A percentile compares a stretch with the other conserved stretches of the same genome.
Conservation (phyloP, 1,284 basidiomycete species). For the Ceratobasidium papillatum region DNA sequence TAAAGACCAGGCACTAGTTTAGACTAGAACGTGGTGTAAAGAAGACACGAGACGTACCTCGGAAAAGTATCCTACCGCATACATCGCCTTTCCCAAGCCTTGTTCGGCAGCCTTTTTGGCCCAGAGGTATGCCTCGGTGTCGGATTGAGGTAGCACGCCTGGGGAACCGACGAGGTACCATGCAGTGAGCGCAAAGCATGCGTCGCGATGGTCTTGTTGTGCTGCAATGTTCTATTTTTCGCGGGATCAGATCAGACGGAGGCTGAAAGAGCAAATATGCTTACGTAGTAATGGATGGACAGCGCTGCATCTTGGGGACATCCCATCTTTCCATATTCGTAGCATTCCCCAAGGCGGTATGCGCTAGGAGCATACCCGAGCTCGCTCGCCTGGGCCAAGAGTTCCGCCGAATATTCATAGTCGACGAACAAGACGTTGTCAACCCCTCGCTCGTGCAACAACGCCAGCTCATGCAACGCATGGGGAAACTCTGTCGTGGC, state of each 20-base stretch:
- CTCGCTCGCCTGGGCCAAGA: slow-evolving; percentile 94
- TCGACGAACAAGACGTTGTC: slow-evolving; percentile 98
- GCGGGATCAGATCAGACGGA: slow-evolving; percentile 30
- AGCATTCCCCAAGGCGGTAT: slow-evolving; percentile 96
- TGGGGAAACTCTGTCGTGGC: slow-evolving; percentile 96
- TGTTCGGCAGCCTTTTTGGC: slow-evolving; percentile 88
- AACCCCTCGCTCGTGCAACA: slow-evolving; percentile 94
- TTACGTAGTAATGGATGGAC: slow-evolving; percentile 97
- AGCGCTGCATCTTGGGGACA: slow-evolving; percentile 98
- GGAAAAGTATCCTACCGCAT: slow-evolving; percentile 96
- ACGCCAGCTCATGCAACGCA: slow-evolving; percentile 92
- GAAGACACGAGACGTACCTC: slow-evolving; percentile 60
- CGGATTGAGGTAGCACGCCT: slow-evolving; percentile 95
- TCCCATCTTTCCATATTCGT: slow-evolving; percentile 99
- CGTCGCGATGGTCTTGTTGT: slow-evolving; percentile 95
- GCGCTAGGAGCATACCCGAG: slow-evolving; percentile 96
- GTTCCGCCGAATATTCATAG: slow-evolving; percentile 92
- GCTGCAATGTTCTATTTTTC: slow-evolving; percentile 88
- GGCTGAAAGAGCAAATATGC: slow-evolving; percentile 48
- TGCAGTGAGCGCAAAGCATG: slow-evolving; percentile 96
- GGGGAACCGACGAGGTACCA: slow-evolving; percentile 99
- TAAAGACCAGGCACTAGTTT: background rate
- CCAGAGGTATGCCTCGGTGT: slow-evolving; percentile 97
- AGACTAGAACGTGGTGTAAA: background rate
- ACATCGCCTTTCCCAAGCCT: slow-evolving; percentile 93